Base-by-base conservation (phyloP, 1,139 yeast genomes). In the Saccharomyces hybrid region DNA sequence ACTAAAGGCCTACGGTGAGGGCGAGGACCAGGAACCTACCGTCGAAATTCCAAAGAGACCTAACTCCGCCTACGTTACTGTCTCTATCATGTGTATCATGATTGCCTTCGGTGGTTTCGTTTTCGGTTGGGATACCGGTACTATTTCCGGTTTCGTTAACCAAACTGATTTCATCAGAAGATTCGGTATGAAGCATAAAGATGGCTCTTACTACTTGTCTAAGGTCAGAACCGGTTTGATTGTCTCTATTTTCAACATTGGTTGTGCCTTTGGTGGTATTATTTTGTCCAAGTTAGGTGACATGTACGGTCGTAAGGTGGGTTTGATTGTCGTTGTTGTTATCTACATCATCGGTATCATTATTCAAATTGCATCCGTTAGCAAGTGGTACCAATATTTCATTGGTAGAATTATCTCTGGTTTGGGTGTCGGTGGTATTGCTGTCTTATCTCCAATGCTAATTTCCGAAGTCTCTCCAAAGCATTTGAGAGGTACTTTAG, bases 41-140 rank as follows among this genome's bases (percentile, higher is more conserved):
- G 48, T 53, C 44, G 69, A 62, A 3, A 59, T 69, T 46, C 71
- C 72, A 59, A 76, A 75, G 67, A 77, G 73, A 62, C 78, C 80
- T 47, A 78, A 79, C 6, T 78, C 81, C 54, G 75, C 81, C 59
- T 68, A 75, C 59, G 68, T 77, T 69, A 74, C 78, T 48, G 78
- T 78, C 61, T 62, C 65, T 24, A 56, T 67, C 51, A 62, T 73
- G 50, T 74, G 77, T 71, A 71, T 63, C 71, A 73, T 66, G 76
- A 81, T 75, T 54, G 85, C 86, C 56, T 80, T 82, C 60, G 87
- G 85, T 71, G 88, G 88, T 68, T 77, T 82, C 66, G 81, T 84
- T 58, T 85, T 78, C 65, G 90, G 90, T 61, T 84, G 84, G 80
- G 90, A 84, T 73, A 84, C 90, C 32, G 90, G 90, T 74, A 83